Base-by-base conservation (phyloP, 495 filamentous ascomycete species). In the Cryomyces minteri region DNA sequence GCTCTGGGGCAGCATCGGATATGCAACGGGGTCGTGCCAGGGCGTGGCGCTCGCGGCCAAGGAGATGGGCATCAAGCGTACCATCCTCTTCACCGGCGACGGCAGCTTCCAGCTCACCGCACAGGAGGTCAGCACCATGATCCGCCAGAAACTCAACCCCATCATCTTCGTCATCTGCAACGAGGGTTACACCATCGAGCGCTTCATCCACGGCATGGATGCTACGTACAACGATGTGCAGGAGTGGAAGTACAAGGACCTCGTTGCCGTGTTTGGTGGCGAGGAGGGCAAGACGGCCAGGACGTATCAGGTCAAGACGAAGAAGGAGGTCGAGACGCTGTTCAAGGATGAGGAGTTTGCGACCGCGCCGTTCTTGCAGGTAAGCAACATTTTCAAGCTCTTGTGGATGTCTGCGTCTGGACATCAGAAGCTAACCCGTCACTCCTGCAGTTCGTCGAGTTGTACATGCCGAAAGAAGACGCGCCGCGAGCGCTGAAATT, bases 51-150 rank as follows among this genome's bases (percentile, higher is more conserved):
- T 72, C 5, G 69, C 69, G n/a, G 58, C 64, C 25, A 54, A 60
- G 11, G 62, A 68, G 32, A 39, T 41, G 8, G 43, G 51, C 39
- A 12, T 47, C 29, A 46, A 8, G 52, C 62, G 69, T 11, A 63
- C 63, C 0, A 77, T 95, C 43, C 65, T 95, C 44, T 87, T 90
- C 51, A 84, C 85, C 11, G 88, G 87, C 40, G 88, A 95, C 52
- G 88, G 88, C 25, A 83, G 78, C 50, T 73, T 88, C 50, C 83
- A 95, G 53, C 65, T 94, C 34, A 92, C 86, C 1, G 74, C 72
- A 5, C 88, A 94, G 57, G 85, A 93, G 59, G 54, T 95, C 41
- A 82, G 79, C 58, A 90, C 86, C 14, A 90, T 94, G 71, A 70
- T 95, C 44, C 71, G 77, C 10, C 78, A 84, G 44, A 67, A 73